phyloP scores from a whole-genome alignment of 2,329 filamentous ascomycete species.

The Penicillium expansum region DNA sequence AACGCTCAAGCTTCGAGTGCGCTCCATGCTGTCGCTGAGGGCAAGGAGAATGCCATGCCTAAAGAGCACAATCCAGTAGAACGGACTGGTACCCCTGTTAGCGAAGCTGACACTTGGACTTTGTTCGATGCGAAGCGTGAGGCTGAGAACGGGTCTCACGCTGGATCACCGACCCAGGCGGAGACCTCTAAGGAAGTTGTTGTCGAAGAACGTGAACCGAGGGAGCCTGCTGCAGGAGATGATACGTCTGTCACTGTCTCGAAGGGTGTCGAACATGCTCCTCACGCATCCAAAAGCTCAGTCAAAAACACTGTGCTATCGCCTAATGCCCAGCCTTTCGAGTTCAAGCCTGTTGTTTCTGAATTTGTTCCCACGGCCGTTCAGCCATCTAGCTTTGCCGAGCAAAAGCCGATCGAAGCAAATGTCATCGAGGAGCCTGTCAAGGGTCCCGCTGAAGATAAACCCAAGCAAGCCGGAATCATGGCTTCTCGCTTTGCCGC shows the following conservation, averaged over 20 bases:
- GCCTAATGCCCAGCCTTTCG: constrained; percentile 68
- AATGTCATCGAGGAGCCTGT: constrained; percentile 14
- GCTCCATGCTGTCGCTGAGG: constrained; percentile 32
- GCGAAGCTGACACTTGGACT: constrained; percentile 51
- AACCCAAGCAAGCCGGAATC: constrained; percentile 24
- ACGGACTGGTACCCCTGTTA: constrained; percentile 32
- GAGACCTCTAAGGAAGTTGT: constrained; percentile 7
- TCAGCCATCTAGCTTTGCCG: constrained; percentile 14
- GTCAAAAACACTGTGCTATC: constrained; percentile 60
- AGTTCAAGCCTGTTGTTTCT: constrained; percentile 42
- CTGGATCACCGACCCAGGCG: constrained; percentile 46
- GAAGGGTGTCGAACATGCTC: constrained; percentile 15
- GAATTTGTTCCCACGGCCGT: constrained; percentile 27
- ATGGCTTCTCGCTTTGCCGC: constrained; percentile 39
- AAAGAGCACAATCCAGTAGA: constrained; percentile 38
- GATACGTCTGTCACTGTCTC: constrained; percentile 3
- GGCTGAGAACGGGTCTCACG: constrained; percentile 50
- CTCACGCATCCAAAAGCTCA: constrained; percentile 23
- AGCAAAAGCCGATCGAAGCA: constrained; percentile 11
- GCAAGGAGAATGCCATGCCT: constrained; percentile 38
- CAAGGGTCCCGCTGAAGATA: constrained; percentile 5
- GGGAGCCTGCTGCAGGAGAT: constrained; percentile 7
- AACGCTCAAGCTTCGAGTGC: constrained; percentile 30
- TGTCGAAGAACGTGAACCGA: constrained; percentile 14
- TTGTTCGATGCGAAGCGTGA: constrained; percentile 60